A percentile compares a stretch with the other conserved stretches of the same genome.
phyloP scores from a whole-genome alignment of 1,284 basidiomycete genomes.

The Cryptococcus sp. region DNA sequence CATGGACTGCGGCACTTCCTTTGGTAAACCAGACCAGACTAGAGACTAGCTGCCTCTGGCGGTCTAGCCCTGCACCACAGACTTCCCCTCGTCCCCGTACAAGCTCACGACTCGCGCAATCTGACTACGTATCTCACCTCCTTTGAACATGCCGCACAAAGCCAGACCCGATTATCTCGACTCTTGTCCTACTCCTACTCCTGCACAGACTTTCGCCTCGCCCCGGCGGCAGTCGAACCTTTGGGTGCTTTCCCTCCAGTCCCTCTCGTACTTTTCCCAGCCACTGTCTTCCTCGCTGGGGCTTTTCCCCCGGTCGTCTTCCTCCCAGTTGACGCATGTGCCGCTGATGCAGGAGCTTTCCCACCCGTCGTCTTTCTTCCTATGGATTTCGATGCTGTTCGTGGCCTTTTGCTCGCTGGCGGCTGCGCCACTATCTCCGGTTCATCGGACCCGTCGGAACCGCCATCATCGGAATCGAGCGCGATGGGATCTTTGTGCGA shows the following conservation, averaged over 20 bases:
- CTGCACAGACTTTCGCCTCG: slow-evolving; percentile 1
- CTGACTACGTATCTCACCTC: too few species aligned
- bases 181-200: not conserved
- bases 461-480: slow-evolving; percentile 33
- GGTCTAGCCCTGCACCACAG: too few species aligned
- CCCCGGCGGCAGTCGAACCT: not conserved
- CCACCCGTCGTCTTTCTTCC: slow-evolving; percentile 19
- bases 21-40: too few species aligned
- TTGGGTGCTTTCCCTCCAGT: not conserved
- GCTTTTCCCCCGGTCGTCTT: slow-evolving; percentile 31
- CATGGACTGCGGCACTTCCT: too few species aligned
- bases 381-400: slow-evolving; percentile 19
- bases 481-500: slow-evolving; percentile 42
- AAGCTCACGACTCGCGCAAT: too few species aligned
- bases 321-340: slow-evolving; percentile 18
- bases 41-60: too few species aligned
- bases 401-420: slow-evolving; percentile 27
- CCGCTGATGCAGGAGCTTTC: slow-evolving; percentile 13
- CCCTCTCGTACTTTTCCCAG: slow-evolving; percentile 20
- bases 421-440: slow-evolving; percentile 13
- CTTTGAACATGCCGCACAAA: too few species aligned
- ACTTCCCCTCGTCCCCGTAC: too few species aligned
- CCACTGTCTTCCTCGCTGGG: slow-evolving; percentile 10
- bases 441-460: slow-evolving; percentile 14
- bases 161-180: too few species aligned